These are phyloP conservation scores for Spizellomyces sp. DNA, from an alignment of 192 early-diverging fungal genomes.

Conservation along the genomic window DNA sequence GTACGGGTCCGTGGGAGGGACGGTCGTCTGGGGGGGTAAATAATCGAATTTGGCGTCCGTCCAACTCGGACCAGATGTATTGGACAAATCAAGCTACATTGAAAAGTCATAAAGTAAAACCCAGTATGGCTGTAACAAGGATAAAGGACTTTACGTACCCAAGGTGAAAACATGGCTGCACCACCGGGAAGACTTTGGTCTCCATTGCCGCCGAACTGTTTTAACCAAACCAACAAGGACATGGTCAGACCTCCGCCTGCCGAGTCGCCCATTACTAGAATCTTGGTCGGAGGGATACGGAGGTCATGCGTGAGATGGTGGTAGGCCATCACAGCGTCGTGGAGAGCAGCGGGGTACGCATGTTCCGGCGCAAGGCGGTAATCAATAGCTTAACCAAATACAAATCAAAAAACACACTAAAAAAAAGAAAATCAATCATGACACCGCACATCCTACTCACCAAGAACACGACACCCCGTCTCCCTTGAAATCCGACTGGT, in stretches of 20 bases:
- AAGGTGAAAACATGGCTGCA: too few species aligned
- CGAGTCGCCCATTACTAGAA: conserved; percentile 45
- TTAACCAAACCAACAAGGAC: neutral
- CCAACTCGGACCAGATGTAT: conserved; percentile 29
- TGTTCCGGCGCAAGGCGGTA: conserved; percentile 50
- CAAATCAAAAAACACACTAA: too few species aligned
- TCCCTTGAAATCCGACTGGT: conserved; percentile 34
- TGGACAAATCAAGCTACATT: conserved; percentile 46
- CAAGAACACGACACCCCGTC: conserved; percentile 33
- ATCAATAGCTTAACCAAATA: conserved; percentile 3
- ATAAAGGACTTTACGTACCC: too few species aligned
- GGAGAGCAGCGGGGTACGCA: conserved; percentile 46
- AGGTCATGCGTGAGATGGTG: conserved; percentile 30
- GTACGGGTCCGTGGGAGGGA: neutral
- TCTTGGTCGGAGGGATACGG: conserved; percentile 35
- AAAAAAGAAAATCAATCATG: too few species aligned
- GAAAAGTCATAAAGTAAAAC: too few species aligned
- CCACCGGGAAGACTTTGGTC: too few species aligned
- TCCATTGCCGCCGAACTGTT: too few species aligned
- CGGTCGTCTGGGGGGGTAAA: neutral
- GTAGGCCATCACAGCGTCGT: conserved; percentile 50
- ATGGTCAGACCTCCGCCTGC: conserved; percentile 28
- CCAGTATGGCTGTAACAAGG: too few species aligned
- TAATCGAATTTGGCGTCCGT: conserved; percentile 21
- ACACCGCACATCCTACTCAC: too few species aligned